A percentile compares a stretch with the other conserved stretches of the same genome.
These are phyloP conservation scores for Hansenula lynferdii DNA, from an alignment of 1,139 yeast genomes.

Conservation along the genomic window DNA sequence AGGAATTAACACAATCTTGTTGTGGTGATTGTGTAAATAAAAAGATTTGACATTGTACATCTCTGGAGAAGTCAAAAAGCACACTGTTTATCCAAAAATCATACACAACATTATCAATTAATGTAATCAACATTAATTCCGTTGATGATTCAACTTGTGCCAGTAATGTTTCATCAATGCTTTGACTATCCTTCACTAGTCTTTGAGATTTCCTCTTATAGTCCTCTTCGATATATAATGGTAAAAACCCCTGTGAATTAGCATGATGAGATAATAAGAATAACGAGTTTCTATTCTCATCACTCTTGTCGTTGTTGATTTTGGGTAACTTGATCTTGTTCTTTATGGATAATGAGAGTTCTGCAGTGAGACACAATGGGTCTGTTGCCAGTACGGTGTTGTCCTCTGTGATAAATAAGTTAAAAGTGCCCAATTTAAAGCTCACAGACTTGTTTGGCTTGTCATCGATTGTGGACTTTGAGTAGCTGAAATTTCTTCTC, in stretches of 20 bases:
- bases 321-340: slow-evolving; percentile 17
- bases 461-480: slow-evolving; percentile 4
- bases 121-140: slow-evolving; percentile 19
- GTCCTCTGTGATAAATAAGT: slow-evolving; percentile 13
- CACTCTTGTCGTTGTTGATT: slow-evolving; percentile 12
- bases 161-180: slow-evolving; percentile 14
- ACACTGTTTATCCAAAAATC: slow-evolving; percentile 19
- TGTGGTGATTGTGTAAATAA: too few relatives aligned
- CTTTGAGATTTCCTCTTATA: slow-evolving; percentile 6
- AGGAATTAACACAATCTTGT: slow-evolving; percentile 6
- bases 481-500: slow-evolving; percentile 14
- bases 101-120: slow-evolving; percentile 18
- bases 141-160: slow-evolving; percentile 13
- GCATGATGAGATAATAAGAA: slow-evolving; percentile 17
- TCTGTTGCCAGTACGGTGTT: slow-evolving; percentile 18
- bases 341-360: slow-evolving; percentile 15
- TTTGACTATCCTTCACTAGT: slow-evolving; percentile 9
- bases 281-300: slow-evolving; percentile 15
- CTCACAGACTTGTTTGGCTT: too few relatives aligned
- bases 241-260: slow-evolving; percentile 15
- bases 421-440: too few relatives aligned
- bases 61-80: slow-evolving; percentile 7
- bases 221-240: slow-evolving; percentile 19
- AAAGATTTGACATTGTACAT: slow-evolving; percentile 9
- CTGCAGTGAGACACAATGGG: slow-evolving; percentile 18